Percentiles rank a stretch among this genome's conserved stretches.
These are phyloP conservation scores for Phaseolus lunatus DNA, from an alignment of 306 rosid genomes.

Conservation along the genomic window DNA sequence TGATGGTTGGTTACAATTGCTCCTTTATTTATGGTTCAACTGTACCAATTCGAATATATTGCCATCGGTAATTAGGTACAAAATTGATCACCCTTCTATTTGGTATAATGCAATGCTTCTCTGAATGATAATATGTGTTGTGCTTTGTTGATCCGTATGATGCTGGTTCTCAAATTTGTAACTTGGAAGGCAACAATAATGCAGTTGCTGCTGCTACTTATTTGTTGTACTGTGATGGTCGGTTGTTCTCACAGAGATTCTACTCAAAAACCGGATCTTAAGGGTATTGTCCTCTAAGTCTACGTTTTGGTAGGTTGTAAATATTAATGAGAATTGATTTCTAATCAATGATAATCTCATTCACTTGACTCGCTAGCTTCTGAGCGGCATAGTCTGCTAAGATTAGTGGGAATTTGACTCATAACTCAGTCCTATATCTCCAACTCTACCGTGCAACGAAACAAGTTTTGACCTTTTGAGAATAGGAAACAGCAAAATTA, in stretches of 20 bases:
- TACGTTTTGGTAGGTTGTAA: constrained; percentile 23
- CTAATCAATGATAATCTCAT: constrained; percentile 7
- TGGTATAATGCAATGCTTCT: background rate
- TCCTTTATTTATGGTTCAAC: constrained; percentile 24
- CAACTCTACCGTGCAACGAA: background rate
- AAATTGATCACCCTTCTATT: constrained; percentile 8
- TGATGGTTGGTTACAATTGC: constrained; percentile 7
- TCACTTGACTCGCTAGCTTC: constrained; percentile 8
- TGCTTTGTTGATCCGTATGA: background rate
- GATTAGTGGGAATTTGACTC: background rate
- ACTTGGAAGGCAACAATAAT: constrained; percentile 18
- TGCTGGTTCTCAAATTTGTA: constrained; percentile 3
- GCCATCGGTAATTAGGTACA: background rate
- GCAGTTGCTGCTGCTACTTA: constrained; percentile 27
- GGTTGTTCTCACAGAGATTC: background rate
- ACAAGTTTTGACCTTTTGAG: background rate
- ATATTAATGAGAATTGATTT: constrained; percentile 24
- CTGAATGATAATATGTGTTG: background rate
- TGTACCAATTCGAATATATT: constrained; percentile 41
- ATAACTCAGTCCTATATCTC: background rate
- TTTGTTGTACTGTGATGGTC: background rate
- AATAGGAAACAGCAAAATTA: background rate
- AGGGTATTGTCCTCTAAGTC: constrained; percentile 3
- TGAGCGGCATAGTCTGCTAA: background rate
- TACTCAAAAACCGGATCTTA: constrained; percentile 7